Conservation (phyloP, 2,329 filamentous ascomycete genomes). For the Atkinsonella hypoxylon region DNA sequence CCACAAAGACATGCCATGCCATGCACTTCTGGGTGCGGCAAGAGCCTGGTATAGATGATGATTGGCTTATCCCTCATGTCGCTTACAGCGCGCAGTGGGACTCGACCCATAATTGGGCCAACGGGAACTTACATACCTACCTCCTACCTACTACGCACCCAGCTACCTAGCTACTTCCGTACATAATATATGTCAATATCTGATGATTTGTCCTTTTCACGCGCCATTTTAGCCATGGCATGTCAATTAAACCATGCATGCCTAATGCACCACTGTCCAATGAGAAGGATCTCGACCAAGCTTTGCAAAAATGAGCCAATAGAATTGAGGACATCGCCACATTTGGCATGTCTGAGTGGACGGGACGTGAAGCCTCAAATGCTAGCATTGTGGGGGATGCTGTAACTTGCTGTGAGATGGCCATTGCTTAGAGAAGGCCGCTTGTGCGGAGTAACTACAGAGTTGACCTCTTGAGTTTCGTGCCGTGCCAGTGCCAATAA, state of each 20-base stretch:
- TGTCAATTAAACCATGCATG: slow-evolving; percentile 1
- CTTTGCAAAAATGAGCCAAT: slow-evolving; percentile 12
- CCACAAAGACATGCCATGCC: too few species aligned
- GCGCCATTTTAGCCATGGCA: neutral
- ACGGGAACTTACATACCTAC: neutral
- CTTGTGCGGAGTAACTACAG: neutral
- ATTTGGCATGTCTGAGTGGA: slow-evolving; percentile 10
- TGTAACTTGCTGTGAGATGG: too few species aligned
- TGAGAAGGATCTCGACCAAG: slow-evolving; percentile 3
- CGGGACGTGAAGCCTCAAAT: too few species aligned
- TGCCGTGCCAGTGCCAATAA: neutral
- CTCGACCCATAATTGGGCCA: neutral
- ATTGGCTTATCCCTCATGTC: neutral
- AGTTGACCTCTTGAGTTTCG: neutral
- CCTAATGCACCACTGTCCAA: slow-evolving; percentile 9
- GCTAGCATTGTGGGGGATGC: too few species aligned
- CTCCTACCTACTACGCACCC: too few species aligned
- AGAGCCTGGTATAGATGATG: too few species aligned
- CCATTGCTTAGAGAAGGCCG: too few species aligned
- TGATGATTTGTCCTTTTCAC: neutral
- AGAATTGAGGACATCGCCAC: slow-evolving; percentile 14
- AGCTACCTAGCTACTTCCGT: too few species aligned
- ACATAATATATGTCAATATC: neutral
- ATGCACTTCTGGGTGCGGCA: too few species aligned
- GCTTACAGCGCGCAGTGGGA: neutral